Conservation (phyloP, 805 yeast genomes). For the Ogataea saltuana region DNA sequence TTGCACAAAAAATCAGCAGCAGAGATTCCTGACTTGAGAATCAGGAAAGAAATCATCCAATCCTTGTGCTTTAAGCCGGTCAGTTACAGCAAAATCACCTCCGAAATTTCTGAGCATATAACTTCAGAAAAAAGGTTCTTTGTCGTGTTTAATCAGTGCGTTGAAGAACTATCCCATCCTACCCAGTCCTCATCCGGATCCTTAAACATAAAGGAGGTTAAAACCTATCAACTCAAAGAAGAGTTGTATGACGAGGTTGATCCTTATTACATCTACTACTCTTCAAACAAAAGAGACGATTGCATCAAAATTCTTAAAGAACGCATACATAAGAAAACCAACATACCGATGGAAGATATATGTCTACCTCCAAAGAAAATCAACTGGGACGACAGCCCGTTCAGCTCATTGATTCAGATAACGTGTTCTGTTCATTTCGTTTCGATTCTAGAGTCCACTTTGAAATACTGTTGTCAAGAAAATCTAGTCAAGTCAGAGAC, state of each 20-base stretch:
- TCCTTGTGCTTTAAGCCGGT: slow-evolving; percentile 73
- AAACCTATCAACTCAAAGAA: slow-evolving; percentile 62
- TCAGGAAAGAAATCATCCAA: slow-evolving; percentile 77
- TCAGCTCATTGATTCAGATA: slow-evolving; percentile 48
- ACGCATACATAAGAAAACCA: slow-evolving; percentile 41
- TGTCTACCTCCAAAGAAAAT: slow-evolving; percentile 57
- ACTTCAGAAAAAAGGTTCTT: slow-evolving; percentile 72
- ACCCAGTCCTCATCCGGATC: slow-evolving; percentile 1
- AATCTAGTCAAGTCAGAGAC: slow-evolving; percentile 9
- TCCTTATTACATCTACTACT: slow-evolving; percentile 79
- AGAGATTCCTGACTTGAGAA: slow-evolving; percentile 49
- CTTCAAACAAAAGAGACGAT: slow-evolving; percentile 79
- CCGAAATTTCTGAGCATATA: slow-evolving; percentile 74
- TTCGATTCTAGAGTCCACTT: slow-evolving; percentile 50
- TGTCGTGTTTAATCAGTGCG: slow-evolving; percentile 49
- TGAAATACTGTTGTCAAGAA: slow-evolving; percentile 38
- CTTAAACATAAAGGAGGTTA: slow-evolving; percentile 59
- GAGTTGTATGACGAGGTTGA: slow-evolving; percentile 58
- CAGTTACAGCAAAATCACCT: slow-evolving; percentile 68
- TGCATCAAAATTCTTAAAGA: slow-evolving; percentile 67
- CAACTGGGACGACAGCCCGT: slow-evolving; percentile 40
- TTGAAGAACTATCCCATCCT: slow-evolving; percentile 56
- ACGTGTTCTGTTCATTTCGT: slow-evolving; percentile 55
- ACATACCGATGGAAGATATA: slow-evolving; percentile 45
- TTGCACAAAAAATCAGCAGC: slow-evolving; percentile 50